Evolutionary conservation across 768 basidiomycete genomes (phyloP).

Genomic region (Rhizopogon vinicolor): DNA sequence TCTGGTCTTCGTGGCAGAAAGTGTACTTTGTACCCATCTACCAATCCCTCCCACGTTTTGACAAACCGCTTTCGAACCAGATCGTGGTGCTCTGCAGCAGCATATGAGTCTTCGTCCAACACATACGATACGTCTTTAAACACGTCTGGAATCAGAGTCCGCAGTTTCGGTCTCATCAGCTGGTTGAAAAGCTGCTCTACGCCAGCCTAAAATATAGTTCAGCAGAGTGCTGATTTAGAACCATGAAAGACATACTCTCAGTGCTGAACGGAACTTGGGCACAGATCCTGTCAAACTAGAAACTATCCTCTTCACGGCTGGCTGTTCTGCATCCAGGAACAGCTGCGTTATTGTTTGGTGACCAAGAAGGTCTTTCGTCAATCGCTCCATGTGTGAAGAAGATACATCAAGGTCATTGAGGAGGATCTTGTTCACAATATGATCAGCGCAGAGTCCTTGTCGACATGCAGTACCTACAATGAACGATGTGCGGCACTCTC

Average conservation of each 20-base stretch:
- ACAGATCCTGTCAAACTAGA: conserved; percentile 49
- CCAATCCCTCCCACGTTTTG: conserved; percentile 79
- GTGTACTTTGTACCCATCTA: conserved; percentile 82
- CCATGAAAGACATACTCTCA: conserved; percentile 52
- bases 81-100: conserved; percentile 81
- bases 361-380: conserved; percentile 60
- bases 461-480: conserved; percentile 53
- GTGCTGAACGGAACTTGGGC: conserved; percentile 62
- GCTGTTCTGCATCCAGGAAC: conserved; percentile 57
- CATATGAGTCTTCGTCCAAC: conserved; percentile 85
- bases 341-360: conserved; percentile 58
- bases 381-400: conserved; percentile 80
- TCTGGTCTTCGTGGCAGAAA: not conserved
- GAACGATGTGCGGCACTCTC: conserved; percentile 74
- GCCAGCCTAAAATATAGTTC: conserved; percentile 48
- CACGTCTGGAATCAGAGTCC: conserved; percentile 79
- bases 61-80: conserved; percentile 85
- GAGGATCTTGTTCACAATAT: conserved; percentile 50
- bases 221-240: not conserved
- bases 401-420: conserved; percentile 96
- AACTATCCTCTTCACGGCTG: conserved; percentile 43
- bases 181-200: conserved; percentile 96
- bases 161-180: conserved; percentile 79
- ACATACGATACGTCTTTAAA: conserved; percentile 89
- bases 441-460: not conserved